Conservation (phyloP, 345 rosid species). For the Heritiera littoralis region DNA sequence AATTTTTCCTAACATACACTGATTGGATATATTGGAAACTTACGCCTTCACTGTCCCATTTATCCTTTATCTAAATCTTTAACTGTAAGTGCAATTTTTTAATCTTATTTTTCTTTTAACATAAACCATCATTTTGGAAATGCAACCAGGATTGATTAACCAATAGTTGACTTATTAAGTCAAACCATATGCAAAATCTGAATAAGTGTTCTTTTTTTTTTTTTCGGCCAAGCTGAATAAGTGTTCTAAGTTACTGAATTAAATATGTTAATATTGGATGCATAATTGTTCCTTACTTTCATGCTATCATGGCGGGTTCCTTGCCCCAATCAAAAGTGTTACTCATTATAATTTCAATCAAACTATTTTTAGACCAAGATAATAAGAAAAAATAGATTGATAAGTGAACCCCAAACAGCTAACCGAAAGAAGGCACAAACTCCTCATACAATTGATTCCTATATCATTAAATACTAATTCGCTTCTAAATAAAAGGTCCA, state of each 20-base stretch:
- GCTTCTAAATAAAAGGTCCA: neutral
- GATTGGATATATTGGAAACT: neutral
- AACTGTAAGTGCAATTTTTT: neutral
- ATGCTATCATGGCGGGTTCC: neutral
- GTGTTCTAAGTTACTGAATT: neutral
- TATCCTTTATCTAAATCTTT: neutral
- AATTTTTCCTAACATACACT: neutral
- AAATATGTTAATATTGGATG: neutral
- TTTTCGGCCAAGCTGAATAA: neutral
- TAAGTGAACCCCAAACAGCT: neutral
- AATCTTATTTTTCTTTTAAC: neutral
- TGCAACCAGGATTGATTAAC: neutral
- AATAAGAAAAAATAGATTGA: neutral
- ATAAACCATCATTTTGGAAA: neutral
- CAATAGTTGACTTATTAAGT: slow-evolving; percentile 7
- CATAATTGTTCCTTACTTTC: neutral
- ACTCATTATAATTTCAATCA: neutral
- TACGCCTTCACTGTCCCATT: neutral
- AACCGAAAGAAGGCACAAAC: neutral
- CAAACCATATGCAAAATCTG: neutral
- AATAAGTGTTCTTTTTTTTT: neutral
- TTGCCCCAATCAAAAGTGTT: neutral
- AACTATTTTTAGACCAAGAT: neutral
- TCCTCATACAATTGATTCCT: neutral
- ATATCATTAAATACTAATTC: neutral